Conservation (phyloP, 140 eudicot genomes). For the Bidens hawaiensis region DNA sequence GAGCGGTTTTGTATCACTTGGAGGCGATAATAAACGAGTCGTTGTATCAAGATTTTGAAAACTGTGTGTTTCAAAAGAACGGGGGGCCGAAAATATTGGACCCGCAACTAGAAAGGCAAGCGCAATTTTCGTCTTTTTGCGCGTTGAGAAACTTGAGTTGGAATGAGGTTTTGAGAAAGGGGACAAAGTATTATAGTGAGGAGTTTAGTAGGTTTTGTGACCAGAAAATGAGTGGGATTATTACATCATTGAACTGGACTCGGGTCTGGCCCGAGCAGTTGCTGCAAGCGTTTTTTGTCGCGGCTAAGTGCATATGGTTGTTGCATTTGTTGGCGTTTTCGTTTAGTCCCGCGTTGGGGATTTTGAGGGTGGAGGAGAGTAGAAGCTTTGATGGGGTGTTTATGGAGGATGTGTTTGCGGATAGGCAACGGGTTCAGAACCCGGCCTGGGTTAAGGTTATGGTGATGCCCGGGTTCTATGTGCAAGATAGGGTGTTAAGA, state of each 20-base stretch:
- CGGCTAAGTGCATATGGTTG: slow-evolving; percentile 93
- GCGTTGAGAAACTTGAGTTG: slow-evolving; percentile 78
- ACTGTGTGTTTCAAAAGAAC: slow-evolving; percentile 63
- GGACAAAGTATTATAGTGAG: slow-evolving; percentile 88
- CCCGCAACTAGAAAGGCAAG: slow-evolving; percentile 60
- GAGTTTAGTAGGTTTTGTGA: slow-evolving; percentile 92
- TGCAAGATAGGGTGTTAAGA: slow-evolving; percentile 69
- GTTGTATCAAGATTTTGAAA: slow-evolving; percentile 81
- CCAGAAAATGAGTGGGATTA: slow-evolving; percentile 76
- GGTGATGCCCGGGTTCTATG: slow-evolving; percentile 98
- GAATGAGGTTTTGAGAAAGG: slow-evolving; percentile 85
- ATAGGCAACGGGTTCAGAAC: slow-evolving; percentile 49
- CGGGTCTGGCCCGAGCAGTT: slow-evolving; percentile 91
- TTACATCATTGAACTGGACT: slow-evolving; percentile 62
- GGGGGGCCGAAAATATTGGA: slow-evolving; percentile 64
- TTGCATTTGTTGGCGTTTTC: slow-evolving; percentile 91
- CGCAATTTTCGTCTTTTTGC: slow-evolving; percentile 66
- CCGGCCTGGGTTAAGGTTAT: slow-evolving; percentile 67
- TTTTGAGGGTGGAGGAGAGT: slow-evolving; percentile 72
- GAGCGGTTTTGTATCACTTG: slow-evolving; percentile 56
- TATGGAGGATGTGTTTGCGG: slow-evolving; percentile 79
- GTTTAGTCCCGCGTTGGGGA: slow-evolving; percentile 60
- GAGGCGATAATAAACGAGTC: slow-evolving; percentile 83
- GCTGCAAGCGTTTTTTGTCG: slow-evolving; percentile 81
- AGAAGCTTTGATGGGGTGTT: slow-evolving; percentile 47